Evolutionary conservation across 495 filamentous ascomycete genomes (phyloP).

Genomic region (Penicillium coprophilum): DNA sequence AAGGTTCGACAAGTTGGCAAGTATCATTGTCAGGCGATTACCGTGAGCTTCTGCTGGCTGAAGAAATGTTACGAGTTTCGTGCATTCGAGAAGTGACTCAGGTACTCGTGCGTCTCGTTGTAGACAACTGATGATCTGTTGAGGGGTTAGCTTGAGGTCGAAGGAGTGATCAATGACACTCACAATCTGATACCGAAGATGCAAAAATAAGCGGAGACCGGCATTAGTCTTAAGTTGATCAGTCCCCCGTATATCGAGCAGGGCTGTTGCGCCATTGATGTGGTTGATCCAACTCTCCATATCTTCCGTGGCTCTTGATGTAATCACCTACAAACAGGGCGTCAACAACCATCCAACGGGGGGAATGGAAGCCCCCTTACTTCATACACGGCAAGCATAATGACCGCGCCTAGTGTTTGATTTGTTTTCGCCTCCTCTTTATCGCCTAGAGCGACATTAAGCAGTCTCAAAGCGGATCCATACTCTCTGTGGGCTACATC

Average conservation of each 20-base stretch:
- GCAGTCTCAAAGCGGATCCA: conserved; percentile 45
- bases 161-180: conserved; percentile 7
- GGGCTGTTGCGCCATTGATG: conserved; percentile 56
- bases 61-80: conserved; percentile 37
- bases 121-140: conserved; percentile 42
- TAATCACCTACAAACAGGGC: conserved; percentile 42
- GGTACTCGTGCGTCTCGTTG: conserved; percentile 40
- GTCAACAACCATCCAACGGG: conserved; percentile 1
- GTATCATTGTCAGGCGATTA: conserved; percentile 39
- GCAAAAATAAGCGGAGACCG: conserved; percentile 58
- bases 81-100: conserved; percentile 34
- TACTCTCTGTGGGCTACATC: conserved; percentile 47
- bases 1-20: conserved; percentile 45
- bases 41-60: conserved; percentile 37
- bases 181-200: conserved; percentile 52
- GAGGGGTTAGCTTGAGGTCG: not conserved
- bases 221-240: conserved; percentile 55
- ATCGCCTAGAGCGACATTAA: conserved; percentile 54
- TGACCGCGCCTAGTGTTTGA: conserved; percentile 59
- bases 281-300: conserved; percentile 59
- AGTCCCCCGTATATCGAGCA: conserved; percentile 56
- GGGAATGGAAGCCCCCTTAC: conserved; percentile 27
- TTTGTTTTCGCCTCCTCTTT: conserved; percentile 57
- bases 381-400: conserved; percentile 56
- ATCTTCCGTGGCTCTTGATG: conserved; percentile 44